Evolutionary conservation across 192 early-diverging fungal species (phyloP).

Genomic region (Diversispora epigaea): DNA sequence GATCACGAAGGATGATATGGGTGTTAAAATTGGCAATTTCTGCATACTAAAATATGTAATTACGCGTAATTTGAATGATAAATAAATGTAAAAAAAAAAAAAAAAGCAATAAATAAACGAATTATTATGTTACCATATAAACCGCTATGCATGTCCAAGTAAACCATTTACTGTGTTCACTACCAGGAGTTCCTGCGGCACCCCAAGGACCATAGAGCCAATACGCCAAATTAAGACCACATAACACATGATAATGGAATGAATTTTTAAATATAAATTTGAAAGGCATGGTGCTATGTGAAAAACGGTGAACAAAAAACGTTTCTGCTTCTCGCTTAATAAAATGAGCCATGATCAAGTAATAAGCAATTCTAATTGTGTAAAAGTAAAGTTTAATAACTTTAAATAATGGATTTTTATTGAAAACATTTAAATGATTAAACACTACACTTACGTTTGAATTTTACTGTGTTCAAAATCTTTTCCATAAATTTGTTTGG

Average conservation of each 20-base stretch:
- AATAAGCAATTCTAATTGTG: conserved; percentile 57
- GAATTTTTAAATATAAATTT: conserved; percentile 94
- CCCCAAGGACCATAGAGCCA: conserved; percentile 84
- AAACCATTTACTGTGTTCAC: conserved; percentile 46
- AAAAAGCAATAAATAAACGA: conserved; percentile 32
- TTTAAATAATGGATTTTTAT: too few relatives aligned
- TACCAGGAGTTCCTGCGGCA: conserved; percentile 48
- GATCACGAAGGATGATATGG: conserved; percentile 84
- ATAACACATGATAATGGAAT: conserved; percentile 87
- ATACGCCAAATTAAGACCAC: conserved; percentile 82
- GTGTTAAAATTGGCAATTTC: conserved; percentile 83
- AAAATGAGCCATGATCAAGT: conserved; percentile 81
- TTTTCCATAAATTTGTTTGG: conserved; percentile 65
- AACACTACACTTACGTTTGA: conserved; percentile 51
- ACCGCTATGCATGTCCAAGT: conserved; percentile 49
- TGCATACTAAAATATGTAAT: conserved; percentile 54
- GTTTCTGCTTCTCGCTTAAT: conserved; percentile 93
- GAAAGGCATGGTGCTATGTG: conserved; percentile 94
- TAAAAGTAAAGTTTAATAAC: not conserved
- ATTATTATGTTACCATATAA: conserved; percentile 55
- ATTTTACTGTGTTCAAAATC: conserved; percentile 68
- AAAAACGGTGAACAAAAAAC: conserved; percentile 89
- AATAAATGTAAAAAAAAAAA: conserved; percentile 36
- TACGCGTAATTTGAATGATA: conserved; percentile 7
- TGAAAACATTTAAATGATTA: too few relatives aligned